phyloP scores from a whole-genome alignment of 2,329 filamentous ascomycete species.

The Phaeosphaeriaceae sp. region DNA sequence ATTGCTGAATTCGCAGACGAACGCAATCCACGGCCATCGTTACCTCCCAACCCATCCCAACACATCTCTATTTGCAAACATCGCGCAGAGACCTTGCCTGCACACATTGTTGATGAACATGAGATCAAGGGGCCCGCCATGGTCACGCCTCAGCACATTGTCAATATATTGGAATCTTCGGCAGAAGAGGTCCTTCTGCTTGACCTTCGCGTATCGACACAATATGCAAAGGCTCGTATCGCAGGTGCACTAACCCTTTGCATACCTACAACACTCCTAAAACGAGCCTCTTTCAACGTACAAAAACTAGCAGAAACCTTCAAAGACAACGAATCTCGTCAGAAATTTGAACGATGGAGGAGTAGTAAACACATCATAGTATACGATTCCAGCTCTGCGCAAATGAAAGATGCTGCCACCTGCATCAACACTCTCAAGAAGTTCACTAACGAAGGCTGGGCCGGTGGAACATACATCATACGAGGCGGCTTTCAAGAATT shows the following conservation, averaged over 20 bases:
- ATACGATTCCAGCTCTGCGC: constrained; percentile 79
- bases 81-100: constrained; percentile 57
- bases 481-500: constrained; percentile 83
- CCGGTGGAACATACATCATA: constrained; percentile 75
- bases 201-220: constrained; percentile 85
- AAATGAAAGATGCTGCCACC: constrained; percentile 79
- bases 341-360: constrained; percentile 78
- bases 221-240: constrained; percentile 77
- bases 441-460: constrained; percentile 83
- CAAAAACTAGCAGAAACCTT: constrained; percentile 89
- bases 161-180: constrained; percentile 56
- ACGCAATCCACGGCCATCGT: constrained; percentile 37
- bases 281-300: constrained; percentile 87
- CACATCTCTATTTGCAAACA: constrained; percentile 29
- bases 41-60: constrained; percentile 32
- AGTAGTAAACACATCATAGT: constrained; percentile 79
- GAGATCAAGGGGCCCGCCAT: constrained; percentile 47
- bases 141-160: constrained; percentile 56
- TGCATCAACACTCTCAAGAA: constrained; percentile 92
- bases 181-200: constrained; percentile 70
- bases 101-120: constrained; percentile 29
- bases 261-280: constrained; percentile 91
- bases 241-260: constrained; percentile 86
- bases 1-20: constrained; percentile 45
- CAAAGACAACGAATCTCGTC: constrained; percentile 71